Percentiles rank a stretch among this genome's conserved stretches.
Evolutionary conservation across 495 filamentous ascomycete species (phyloP).

Genomic region (Aspergillus saccharolyticus): DNA sequence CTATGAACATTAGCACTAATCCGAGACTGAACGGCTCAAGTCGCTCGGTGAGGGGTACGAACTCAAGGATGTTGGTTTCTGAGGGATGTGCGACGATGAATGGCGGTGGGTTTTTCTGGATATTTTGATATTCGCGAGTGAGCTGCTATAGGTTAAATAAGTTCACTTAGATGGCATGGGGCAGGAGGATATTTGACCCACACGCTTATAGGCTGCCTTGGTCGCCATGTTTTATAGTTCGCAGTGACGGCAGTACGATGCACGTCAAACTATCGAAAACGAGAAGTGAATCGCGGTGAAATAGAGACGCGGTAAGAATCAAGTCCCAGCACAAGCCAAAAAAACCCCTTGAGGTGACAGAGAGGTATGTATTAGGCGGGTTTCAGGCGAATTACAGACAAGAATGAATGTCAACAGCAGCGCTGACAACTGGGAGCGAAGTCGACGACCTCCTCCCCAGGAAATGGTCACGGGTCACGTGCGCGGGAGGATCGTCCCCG

Average conservation of each 20-base stretch:
- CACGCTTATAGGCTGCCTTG: constrained; percentile 76
- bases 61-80: constrained; percentile 93
- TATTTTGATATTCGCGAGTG: constrained; percentile 88
- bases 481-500: constrained; percentile 13
- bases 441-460: not conserved
- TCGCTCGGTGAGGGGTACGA: constrained; percentile 2
- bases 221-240: constrained; percentile 59
- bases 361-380: not conserved
- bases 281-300: not conserved
- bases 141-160: constrained; percentile 50
- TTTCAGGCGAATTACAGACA: not conserved
- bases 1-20: constrained; percentile 36
- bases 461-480: constrained; percentile 23
- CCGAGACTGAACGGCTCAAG: not conserved
- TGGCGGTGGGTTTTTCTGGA: constrained; percentile 85
- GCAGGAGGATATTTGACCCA: constrained; percentile 37
- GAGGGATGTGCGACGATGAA: constrained; percentile 93
- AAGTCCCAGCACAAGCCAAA: not conserved
- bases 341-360: too few species aligned
- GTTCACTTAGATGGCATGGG: not conserved
- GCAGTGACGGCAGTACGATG: not conserved
- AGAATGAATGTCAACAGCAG: not conserved
- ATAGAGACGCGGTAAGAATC: not conserved
- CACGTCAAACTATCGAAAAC: not conserved
- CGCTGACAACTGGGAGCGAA: not conserved